A percentile compares a stretch with the other conserved stretches of the same genome.
phyloP scores from a whole-genome alignment of 192 early-diverging fungal genomes.

The Martensiomyces pterosporus region DNA sequence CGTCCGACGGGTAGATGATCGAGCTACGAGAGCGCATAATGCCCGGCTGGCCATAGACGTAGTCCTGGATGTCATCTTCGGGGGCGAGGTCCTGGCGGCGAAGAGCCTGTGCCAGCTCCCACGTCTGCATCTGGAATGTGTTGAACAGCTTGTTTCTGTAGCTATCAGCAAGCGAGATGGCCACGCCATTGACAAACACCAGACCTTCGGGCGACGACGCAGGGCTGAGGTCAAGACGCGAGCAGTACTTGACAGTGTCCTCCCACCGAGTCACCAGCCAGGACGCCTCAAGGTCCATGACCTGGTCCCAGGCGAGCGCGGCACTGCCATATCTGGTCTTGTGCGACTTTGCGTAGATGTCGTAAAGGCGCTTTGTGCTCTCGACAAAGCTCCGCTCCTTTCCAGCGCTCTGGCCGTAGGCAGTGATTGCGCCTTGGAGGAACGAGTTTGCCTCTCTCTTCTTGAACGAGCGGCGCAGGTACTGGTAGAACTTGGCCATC shows the following conservation, averaged over 20 bases:
- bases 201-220: constrained; percentile 38
- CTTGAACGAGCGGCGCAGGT: constrained; percentile 37
- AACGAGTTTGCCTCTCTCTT: constrained; percentile 30
- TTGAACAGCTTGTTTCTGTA: constrained; percentile 55
- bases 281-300: not conserved
- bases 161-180: constrained; percentile 57
- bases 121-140: constrained; percentile 53
- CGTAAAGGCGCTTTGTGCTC: constrained; percentile 18
- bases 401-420: constrained; percentile 3
- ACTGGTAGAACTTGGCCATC: constrained; percentile 34
- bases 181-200: constrained; percentile 80
- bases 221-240: constrained; percentile 36
- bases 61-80: constrained; percentile 61
- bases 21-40: constrained; percentile 62
- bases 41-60: constrained; percentile 60
- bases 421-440: constrained; percentile 20
- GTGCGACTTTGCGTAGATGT: constrained; percentile 17
- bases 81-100: constrained; percentile 54
- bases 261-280: constrained; percentile 37
- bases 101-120: constrained; percentile 45
- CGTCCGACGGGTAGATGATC: constrained; percentile 36
- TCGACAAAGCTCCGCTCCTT: constrained; percentile 14
- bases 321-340: constrained; percentile 23
- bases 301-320: constrained; percentile 29
- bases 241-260: constrained; percentile 26